Evolutionary conservation across 2,329 filamentous ascomycete species (phyloP), one percentile per base, ranked within the genome.

Genomic region (Tothia fuscella): DNA sequence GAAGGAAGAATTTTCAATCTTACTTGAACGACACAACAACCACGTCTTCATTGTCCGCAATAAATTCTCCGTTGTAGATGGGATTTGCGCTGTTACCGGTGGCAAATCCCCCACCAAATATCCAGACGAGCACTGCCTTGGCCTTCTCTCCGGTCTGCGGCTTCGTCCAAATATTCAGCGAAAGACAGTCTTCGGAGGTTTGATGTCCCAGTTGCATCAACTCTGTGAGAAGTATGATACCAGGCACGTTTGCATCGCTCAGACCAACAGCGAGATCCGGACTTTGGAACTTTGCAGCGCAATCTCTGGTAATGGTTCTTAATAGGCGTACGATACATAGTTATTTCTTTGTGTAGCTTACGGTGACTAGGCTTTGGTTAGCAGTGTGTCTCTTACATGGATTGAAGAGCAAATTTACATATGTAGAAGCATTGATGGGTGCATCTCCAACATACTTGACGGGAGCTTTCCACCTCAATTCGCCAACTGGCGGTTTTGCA

Each of bases 21-120:
- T 48, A 48, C 36, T 56, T 57, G 17, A 47, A 29, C 3, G 50
- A 55, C 14, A 57, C 53, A 9, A 56, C 53, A 7, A 57, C 50
- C 5, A 55, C 53, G 38, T 56, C 53, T 38, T 56, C 46, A 7
- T 49, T 43, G 42, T 52, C 49, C 13, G 53, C 45, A 13, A 56
- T 46, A 38, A 53, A 55, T 42, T 54, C 52, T 2, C 54, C 53
- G 28, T 50, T 55, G 42, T 56, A 56, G 28, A 53, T 24, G 9
- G 24, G 25, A 12, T 21, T 26, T 7, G 38, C 25, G 21, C 19
- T 41, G 25, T 30, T 26, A 14, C 38, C 38, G 19, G 28, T 22
- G 10, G 25, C 25, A 32, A 41, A 41, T 6, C 25, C 38, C 32
- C 38, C 38, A 20, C 38, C 38, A n/a, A 24, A 41, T n/a, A 41